A percentile compares a stretch with the other conserved stretches of the same genome.
Evolutionary conservation across 306 rosid genomes (phyloP).

Genomic region (Astragalus membranaceus): DNA sequence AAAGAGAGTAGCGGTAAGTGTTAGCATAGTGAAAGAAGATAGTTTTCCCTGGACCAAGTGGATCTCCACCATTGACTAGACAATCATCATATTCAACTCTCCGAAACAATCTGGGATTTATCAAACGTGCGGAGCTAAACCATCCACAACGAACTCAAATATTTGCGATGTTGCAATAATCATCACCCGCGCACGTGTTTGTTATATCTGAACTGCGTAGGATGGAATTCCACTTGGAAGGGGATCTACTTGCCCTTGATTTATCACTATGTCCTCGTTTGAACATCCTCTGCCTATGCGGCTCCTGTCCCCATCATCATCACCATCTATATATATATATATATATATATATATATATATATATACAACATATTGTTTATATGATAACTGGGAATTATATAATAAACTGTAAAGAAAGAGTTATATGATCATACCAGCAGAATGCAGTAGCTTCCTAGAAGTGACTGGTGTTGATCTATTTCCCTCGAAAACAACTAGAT

Average conservation of each 20-base stretch:
- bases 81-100: slow-evolving; percentile 46
- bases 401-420: too few relatives aligned
- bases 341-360: too few relatives aligned
- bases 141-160: slow-evolving; percentile 55
- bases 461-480: too few relatives aligned
- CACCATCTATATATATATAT: too few relatives aligned
- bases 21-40: slow-evolving; percentile 60
- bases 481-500: too few relatives aligned
- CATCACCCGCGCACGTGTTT: slow-evolving; percentile 36
- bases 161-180: slow-evolving; percentile 36
- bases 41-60: slow-evolving; percentile 36
- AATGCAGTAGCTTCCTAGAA: slow-evolving; percentile 37
- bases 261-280: slow-evolving; percentile 34
- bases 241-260: slow-evolving; percentile 39
- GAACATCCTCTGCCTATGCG: slow-evolving; percentile 37
- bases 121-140: slow-evolving; percentile 58
- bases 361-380: too few relatives aligned
- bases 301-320: slow-evolving; percentile 21
- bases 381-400: too few relatives aligned
- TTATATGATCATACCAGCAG: slow-evolving; percentile 5
- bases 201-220: slow-evolving; percentile 49
- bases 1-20: slow-evolving; percentile 39
- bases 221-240: slow-evolving; percentile 53
- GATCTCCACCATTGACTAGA: slow-evolving; percentile 42
- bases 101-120: slow-evolving; percentile 43